Conservation (phyloP, 345 rosid genomes). For the Gynandropsis gynandra region DNA sequence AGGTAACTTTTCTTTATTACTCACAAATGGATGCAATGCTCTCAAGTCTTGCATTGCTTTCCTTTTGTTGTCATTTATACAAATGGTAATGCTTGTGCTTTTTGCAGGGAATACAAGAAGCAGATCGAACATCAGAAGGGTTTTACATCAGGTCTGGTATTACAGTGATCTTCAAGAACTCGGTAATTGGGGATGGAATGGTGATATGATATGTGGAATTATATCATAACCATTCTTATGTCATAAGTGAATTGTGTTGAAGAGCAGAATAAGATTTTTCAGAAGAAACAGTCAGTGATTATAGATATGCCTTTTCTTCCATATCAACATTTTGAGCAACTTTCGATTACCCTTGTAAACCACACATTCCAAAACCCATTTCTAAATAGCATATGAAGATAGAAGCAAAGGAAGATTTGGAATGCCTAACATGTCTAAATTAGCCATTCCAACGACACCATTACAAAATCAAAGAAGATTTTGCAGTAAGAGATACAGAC, state of each 20-base stretch:
- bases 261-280: not conserved
- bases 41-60: too few species aligned
- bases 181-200: slow-evolving; percentile 52
- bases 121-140: slow-evolving; percentile 76
- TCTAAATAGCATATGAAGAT: too few species aligned
- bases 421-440: too few species aligned
- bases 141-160: slow-evolving; percentile 80
- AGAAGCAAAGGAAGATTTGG: too few species aligned
- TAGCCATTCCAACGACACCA: too few species aligned
- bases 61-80: slow-evolving; percentile 9
- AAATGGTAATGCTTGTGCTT: slow-evolving; percentile 2
- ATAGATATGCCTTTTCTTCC: slow-evolving; percentile 5
- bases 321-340: too few species aligned
- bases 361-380: too few species aligned
- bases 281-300: not conserved
- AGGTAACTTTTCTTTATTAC: slow-evolving; percentile 35
- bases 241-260: slow-evolving; percentile 2
- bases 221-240: slow-evolving; percentile 15
- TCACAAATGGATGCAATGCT: too few species aligned
- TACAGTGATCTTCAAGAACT: slow-evolving; percentile 54
- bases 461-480: too few species aligned
- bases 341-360: too few species aligned
- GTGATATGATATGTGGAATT: slow-evolving; percentile 41
- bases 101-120: slow-evolving; percentile 75
- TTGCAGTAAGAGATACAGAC: too few species aligned